Evolutionary conservation across 1,284 basidiomycete species (phyloP).

Genomic region (Mycena sp.): DNA sequence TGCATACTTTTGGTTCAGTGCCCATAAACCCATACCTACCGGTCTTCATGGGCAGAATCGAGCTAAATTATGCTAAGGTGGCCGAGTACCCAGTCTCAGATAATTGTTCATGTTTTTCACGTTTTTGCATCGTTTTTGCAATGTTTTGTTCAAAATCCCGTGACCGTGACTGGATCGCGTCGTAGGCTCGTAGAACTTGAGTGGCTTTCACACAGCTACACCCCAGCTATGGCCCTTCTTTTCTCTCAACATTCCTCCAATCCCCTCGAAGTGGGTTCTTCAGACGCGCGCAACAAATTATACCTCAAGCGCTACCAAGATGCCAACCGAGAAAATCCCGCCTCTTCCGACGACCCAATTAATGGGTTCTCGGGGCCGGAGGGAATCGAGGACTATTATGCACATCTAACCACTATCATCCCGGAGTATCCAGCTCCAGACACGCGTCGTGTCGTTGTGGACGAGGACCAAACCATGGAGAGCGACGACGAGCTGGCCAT

Average conservation of each 20-base stretch:
- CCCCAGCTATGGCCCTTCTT: constrained; percentile 39
- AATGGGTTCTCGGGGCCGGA: constrained; percentile 50
- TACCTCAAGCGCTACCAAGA: constrained; percentile 48
- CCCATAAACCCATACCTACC: no score
- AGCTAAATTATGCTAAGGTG: no score
- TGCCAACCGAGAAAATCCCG: constrained; percentile 38
- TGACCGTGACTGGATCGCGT: no score
- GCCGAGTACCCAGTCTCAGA: no score
- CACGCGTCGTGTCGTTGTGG: constrained; percentile 43
- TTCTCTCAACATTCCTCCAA: constrained; percentile 84
- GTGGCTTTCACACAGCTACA: not conserved
- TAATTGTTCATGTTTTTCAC: no score
- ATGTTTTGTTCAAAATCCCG: no score
- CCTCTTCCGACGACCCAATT: constrained; percentile 64
- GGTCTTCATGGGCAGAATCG: no score
- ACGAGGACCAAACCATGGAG: constrained; percentile 60
- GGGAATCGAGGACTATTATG: constrained; percentile 59
- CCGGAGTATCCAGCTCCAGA: constrained; percentile 39
- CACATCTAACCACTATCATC: constrained; percentile 59
- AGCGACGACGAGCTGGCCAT: constrained; percentile 57
- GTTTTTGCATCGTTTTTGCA: no score
- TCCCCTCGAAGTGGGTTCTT: constrained; percentile 75
- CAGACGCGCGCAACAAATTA: constrained; percentile 60
- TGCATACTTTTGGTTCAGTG: no score
- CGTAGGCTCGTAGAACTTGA: not conserved